A percentile compares a stretch with the other conserved stretches of the same genome.
Conservation (phyloP, 2,329 filamentous ascomycete species). For the Aureobasidium sp. region DNA sequence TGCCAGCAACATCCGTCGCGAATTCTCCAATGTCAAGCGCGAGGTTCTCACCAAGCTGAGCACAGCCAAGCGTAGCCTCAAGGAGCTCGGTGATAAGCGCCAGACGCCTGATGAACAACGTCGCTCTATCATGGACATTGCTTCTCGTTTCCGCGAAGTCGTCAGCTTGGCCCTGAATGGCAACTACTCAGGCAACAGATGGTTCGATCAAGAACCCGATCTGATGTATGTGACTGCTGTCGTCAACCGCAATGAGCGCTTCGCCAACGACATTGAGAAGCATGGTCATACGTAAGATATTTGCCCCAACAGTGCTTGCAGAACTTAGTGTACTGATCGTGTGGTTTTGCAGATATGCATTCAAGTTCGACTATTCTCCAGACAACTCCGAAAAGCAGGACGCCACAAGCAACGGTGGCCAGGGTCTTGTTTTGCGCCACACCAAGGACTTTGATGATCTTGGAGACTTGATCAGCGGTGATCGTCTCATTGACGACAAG, state of each 20-base stretch:
- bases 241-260: constrained; percentile 3
- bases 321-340: neutral
- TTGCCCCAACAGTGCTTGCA: too few species aligned
- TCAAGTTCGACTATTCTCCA: constrained; percentile 4
- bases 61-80: constrained; percentile 29
- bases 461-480: constrained; percentile 5
- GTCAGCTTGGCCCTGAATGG: constrained; percentile 28
- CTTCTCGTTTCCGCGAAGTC: constrained; percentile 28
- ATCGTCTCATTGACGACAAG: neutral
- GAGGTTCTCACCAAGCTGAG: constrained; percentile 31
- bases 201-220: constrained; percentile 29
- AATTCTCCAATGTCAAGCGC: constrained; percentile 39
- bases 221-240: constrained; percentile 20
- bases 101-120: constrained; percentile 43
- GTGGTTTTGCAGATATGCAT: neutral
- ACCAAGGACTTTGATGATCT: neutral
- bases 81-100: constrained; percentile 45
- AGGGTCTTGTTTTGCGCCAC: neutral
- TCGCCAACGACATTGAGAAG: constrained; percentile 1
- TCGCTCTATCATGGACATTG: constrained; percentile 40
- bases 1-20: constrained; percentile 35
- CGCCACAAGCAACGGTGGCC: neutral
- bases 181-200: constrained; percentile 31
- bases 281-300: neutral
- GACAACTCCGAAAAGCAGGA: neutral